Evolutionary conservation across 2,329 filamentous ascomycete genomes (phyloP), one percentile per base, ranked within the genome.

Genomic region (Penicillium sp.): DNA sequence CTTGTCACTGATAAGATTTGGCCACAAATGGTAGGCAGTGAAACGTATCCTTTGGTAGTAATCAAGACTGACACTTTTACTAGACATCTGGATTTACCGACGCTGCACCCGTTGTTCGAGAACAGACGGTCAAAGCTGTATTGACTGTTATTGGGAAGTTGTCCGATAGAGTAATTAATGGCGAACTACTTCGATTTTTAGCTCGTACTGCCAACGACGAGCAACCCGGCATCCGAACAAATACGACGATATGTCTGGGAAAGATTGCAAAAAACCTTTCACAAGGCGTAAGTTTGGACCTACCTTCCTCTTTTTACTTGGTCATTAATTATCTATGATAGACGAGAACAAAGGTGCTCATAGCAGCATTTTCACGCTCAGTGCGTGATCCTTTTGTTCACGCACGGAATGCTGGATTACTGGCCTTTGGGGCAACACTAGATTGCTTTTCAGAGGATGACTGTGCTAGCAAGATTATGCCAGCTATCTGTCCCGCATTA

Each of bases 161-260:
- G 0, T 96, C 91, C 1, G 94, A 99, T 66, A 85, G 94, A 38
- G 89, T 89, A 7, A 87, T 97, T 64, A 99, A 99, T 64, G 93
- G 94, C 54, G 94, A 99, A 64, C 80, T 99, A 11, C 78, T 99
- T 21, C 89, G 89, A 65, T 88, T 96, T 67, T 81, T 99, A 26
- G 94, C 94, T 45, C 97, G 96, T 71, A 97, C 93, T 1, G 91
- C 94, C 47, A 99, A 97, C 65, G 94, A 99, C 61, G 94, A 97
- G 65, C 93, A 99, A 67, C 91, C 94, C 1, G 94, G 94, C 0
- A 99, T 99, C 62, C 85, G 94, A 60, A 99, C 94, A 8, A 99
- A 99, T 70, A 99, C 94, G 0, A 99, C 94, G 1, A 99, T 99
- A 56, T 97, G 93, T 69, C 77, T 99, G 0, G 94, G 94, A 21